phyloP scores from a whole-genome alignment of 1,284 basidiomycete genomes.

The Ganoderma multipileum region DNA sequence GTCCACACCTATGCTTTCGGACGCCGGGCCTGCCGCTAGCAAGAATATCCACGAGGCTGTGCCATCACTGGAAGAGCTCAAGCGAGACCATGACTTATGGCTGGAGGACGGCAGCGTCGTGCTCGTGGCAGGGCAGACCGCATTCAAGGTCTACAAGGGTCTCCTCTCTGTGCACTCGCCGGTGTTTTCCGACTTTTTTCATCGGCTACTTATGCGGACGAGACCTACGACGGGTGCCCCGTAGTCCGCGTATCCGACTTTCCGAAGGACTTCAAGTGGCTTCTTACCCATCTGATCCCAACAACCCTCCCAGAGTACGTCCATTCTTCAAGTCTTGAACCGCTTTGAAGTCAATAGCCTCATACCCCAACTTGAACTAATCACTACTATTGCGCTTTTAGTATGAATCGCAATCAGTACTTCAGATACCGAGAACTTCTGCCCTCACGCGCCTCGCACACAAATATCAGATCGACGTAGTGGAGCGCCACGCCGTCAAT shows the following conservation, averaged over 20 bases:
- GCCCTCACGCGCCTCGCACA: constrained; percentile 15
- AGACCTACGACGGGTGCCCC: constrained; percentile 16
- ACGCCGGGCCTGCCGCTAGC: no score
- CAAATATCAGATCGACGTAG: constrained; percentile 11
- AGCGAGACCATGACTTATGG: constrained; percentile 60
- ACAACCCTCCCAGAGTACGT: background rate
- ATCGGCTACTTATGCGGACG: background rate
- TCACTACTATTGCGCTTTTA: background rate
- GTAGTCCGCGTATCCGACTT: constrained; percentile 20
- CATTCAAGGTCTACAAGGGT: constrained; percentile 75
- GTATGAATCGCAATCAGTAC: background rate
- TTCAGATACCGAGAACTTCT: background rate
- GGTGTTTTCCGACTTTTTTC: constrained; percentile 24
- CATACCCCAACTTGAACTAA: no score
- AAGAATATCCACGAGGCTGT: no score
- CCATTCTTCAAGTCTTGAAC: no score
- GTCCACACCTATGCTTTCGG: no score
- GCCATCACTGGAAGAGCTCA: no score
- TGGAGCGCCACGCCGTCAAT: background rate
- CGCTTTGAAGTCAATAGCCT: no score
- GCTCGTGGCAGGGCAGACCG: constrained; percentile 57
- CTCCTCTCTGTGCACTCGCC: constrained; percentile 32
- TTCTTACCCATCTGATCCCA: constrained; percentile 6
- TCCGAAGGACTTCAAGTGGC: constrained; percentile 6
- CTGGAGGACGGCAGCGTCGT: constrained; percentile 75